These are phyloP conservation scores for Penicillium digitatum DNA, from an alignment of 2,329 filamentous ascomycete genomes.

Conservation along the genomic window DNA sequence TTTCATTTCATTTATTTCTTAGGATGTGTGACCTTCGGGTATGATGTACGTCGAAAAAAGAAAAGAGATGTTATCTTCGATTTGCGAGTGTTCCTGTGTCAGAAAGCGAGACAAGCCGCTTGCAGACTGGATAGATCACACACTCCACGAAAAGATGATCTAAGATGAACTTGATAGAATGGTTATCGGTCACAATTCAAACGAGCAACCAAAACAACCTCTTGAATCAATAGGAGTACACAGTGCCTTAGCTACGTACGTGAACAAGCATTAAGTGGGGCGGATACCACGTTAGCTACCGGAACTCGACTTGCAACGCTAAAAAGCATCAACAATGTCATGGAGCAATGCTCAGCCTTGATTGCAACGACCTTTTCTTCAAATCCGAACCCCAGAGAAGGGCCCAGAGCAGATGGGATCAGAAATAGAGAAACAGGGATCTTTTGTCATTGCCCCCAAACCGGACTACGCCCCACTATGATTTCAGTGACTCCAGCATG, in stretches of 20 bases:
- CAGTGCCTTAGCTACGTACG: not conserved
- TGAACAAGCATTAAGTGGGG: constrained; percentile 1
- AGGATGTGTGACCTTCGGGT: too few relatives aligned
- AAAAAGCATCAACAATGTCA: constrained; percentile 20
- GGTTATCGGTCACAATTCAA: too few relatives aligned
- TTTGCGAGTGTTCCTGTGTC: not conserved
- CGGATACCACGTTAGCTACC: not conserved
- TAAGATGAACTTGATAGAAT: too few relatives aligned
- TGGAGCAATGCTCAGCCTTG: constrained; percentile 12
- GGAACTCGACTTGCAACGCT: constrained; percentile 2
- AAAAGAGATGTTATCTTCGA: not conserved
- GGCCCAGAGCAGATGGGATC: constrained; percentile 10
- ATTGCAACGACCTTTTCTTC: not conserved
- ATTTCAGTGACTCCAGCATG: constrained; percentile 29
- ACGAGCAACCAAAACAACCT: too few relatives aligned
- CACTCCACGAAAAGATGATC: not conserved
- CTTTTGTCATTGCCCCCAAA: constrained; percentile 7
- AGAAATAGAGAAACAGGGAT: not conserved
- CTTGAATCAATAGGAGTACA: too few relatives aligned
- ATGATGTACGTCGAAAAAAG: too few relatives aligned
- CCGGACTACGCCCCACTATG: constrained; percentile 23
- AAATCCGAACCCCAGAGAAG: constrained; percentile 12
- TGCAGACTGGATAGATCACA: not conserved
- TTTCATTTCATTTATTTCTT: not conserved
- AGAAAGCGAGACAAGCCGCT: not conserved